These are phyloP conservation scores for Ogataea glucozyma DNA, from an alignment of 805 yeast species.

Conservation along the genomic window DNA sequence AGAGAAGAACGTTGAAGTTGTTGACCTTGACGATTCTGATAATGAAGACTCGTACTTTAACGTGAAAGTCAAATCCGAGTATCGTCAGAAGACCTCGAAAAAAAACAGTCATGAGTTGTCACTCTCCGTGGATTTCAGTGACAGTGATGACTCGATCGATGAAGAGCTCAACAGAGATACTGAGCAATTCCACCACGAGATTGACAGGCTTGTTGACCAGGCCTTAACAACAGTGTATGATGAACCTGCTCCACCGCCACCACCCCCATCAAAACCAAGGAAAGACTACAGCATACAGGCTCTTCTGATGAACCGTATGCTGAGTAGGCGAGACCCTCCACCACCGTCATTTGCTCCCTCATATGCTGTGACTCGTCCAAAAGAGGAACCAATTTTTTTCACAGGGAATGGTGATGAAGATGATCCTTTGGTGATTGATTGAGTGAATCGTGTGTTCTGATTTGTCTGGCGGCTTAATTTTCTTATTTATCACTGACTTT, in stretches of 20 bases:
- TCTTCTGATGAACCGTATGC: conserved; percentile 1
- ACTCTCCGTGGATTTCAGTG: not conserved
- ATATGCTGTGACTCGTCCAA: not conserved
- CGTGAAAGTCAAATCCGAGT: not conserved
- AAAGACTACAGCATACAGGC: conserved; percentile 5
- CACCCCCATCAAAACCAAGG: not conserved
- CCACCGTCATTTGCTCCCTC: too few relatives aligned
- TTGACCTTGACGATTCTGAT: conserved; percentile 22
- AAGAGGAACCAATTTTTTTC: conserved; percentile 28
- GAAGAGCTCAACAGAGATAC: conserved; percentile 19
- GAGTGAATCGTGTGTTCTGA: not conserved
- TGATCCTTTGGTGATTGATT: conserved; percentile 36
- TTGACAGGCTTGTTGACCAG: conserved; percentile 20
- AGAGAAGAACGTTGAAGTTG: conserved; percentile 17
- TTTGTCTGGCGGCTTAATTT: too few relatives aligned
- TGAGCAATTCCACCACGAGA: conserved; percentile 14
- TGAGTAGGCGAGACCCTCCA: too few relatives aligned
- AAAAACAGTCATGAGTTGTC: not conserved
- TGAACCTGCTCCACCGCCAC: too few relatives aligned
- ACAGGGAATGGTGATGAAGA: conserved; percentile 34
- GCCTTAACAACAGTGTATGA: conserved; percentile 5
- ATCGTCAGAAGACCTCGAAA: not conserved
- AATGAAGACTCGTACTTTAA: not conserved
- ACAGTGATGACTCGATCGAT: conserved; percentile 18
- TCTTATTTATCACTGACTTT: too few relatives aligned